phyloP scores from a whole-genome alignment of 2,329 filamentous ascomycete species.

The Thielaviopsis punctulata region DNA sequence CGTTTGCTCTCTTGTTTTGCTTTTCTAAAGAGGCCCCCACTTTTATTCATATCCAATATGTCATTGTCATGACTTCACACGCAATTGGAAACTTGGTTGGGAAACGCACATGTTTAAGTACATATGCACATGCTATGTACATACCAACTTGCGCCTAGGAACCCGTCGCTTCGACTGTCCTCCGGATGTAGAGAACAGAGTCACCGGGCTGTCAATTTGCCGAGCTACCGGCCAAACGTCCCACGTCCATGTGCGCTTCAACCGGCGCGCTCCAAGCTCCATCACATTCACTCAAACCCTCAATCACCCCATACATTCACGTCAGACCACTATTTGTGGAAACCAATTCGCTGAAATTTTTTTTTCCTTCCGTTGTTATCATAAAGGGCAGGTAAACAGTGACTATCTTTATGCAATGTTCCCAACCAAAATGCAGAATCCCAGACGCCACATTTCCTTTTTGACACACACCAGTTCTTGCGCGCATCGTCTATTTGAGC shows the following conservation, averaged over 20 bases:
- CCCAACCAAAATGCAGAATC: constrained; percentile 14
- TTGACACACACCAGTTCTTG: constrained; percentile 15
- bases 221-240: no score
- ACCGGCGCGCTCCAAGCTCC: not conserved
- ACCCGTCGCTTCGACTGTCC: no score
- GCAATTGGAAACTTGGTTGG: no score
- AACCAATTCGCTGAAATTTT: constrained; percentile 13
- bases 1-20: no score
- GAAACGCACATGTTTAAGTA: no score
- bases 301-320: not conserved
- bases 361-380: constrained; percentile 16
- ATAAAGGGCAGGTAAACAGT: constrained; percentile 13
- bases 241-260: not conserved
- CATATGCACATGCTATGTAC: no score
- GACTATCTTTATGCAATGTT: constrained; percentile 10
- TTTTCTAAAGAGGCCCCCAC: no score
- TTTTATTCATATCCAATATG: no score
- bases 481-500: constrained; percentile 51
- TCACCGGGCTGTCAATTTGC: no score
- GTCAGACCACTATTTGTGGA: not conserved
- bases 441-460: constrained; percentile 27
- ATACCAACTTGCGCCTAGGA: no score
- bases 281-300: not conserved
- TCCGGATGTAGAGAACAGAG: no score
- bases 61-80: no score